phyloP scores from a whole-genome alignment of 352 stramenopile genomes.

The Globisporangium canariense region DNA sequence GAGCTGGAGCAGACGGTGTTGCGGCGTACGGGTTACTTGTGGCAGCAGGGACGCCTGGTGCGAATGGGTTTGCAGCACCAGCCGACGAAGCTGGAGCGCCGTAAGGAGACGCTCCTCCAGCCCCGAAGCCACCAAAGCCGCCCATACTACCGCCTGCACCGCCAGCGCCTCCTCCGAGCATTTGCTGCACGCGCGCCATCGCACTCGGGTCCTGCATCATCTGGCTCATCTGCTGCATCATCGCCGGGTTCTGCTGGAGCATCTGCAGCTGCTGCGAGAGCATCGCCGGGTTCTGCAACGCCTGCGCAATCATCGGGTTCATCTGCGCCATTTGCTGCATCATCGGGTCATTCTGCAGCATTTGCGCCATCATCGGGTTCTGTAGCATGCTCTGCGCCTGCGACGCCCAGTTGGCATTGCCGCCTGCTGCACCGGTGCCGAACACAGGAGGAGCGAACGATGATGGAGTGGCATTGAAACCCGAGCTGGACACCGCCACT shows the following conservation, averaged over 20 bases:
- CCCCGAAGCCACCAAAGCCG: conserved; percentile 21
- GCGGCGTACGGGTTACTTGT: conserved; percentile 31
- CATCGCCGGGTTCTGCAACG: conserved; percentile 70
- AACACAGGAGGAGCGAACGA: neutral
- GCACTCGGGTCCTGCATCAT: conserved; percentile 78
- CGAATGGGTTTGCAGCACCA: conserved; percentile 38
- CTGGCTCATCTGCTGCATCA: conserved; percentile 80
- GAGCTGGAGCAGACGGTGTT: conserved; percentile 10
- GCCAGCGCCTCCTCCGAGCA: conserved; percentile 30
- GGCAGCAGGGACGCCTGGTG: conserved; percentile 8
- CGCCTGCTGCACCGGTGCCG: neutral
- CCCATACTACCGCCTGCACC: conserved; percentile 18
- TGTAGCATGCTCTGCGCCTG: conserved; percentile 68
- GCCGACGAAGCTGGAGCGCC: conserved; percentile 21
- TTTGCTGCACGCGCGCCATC: conserved; percentile 70
- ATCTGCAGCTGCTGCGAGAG: conserved; percentile 62
- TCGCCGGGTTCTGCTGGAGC: conserved; percentile 73
- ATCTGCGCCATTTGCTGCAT: conserved; percentile 78
- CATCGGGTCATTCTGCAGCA: conserved; percentile 62
- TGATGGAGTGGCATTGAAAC: conserved; percentile 17
- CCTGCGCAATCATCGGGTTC: conserved; percentile 79
- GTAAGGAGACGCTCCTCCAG: conserved; percentile 21
- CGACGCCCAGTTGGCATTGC: conserved; percentile 37
- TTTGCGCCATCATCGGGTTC: conserved; percentile 71
- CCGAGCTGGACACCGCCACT: conserved; percentile 7